Conservation (phyloP, 495 filamentous ascomycete species). For the Apiosordaria backusii region DNA sequence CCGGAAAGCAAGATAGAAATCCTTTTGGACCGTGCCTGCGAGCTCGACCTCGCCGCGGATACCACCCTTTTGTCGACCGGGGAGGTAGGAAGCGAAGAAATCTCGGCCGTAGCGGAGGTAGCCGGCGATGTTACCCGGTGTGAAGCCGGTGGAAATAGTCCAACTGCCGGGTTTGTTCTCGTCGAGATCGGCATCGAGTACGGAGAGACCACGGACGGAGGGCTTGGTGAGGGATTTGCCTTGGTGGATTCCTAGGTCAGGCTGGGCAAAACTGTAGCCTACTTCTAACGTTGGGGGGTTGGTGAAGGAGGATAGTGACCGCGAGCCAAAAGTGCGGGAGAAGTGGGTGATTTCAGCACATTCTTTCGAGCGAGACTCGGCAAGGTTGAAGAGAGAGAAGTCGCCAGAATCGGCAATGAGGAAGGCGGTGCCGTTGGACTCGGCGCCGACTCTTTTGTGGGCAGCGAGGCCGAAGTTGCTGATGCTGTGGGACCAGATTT, state of each 20-base stretch:
- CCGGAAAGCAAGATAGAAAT: slow-evolving; percentile 28
- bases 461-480: slow-evolving; percentile 24
- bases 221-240: slow-evolving; percentile 24
- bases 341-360: slow-evolving; percentile 24
- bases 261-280: slow-evolving; percentile 25
- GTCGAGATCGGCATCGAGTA: slow-evolving; percentile 23
- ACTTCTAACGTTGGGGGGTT: slow-evolving; percentile 26
- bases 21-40: slow-evolving; percentile 14
- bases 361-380: slow-evolving; percentile 9
- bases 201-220: slow-evolving; percentile 17
- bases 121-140: slow-evolving; percentile 15
- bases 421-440: slow-evolving; percentile 21
- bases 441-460: slow-evolving; percentile 3
- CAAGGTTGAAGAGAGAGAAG: slow-evolving; percentile 14
- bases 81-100: slow-evolving; percentile 16
- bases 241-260: slow-evolving; percentile 23
- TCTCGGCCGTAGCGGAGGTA: slow-evolving; percentile 29
- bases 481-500: slow-evolving; percentile 2
- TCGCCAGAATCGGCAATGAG: slow-evolving; percentile 24
- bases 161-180: slow-evolving; percentile 17
- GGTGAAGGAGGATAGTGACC: slow-evolving; percentile 14
- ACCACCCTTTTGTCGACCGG: background rate
- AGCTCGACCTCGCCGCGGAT: slow-evolving; percentile 30
- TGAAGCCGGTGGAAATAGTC: slow-evolving; percentile 24
- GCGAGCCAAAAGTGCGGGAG: slow-evolving; percentile 6